Evolutionary conservation across 305 asterid species (phyloP).

Genomic region (Solanum hybrid): DNA sequence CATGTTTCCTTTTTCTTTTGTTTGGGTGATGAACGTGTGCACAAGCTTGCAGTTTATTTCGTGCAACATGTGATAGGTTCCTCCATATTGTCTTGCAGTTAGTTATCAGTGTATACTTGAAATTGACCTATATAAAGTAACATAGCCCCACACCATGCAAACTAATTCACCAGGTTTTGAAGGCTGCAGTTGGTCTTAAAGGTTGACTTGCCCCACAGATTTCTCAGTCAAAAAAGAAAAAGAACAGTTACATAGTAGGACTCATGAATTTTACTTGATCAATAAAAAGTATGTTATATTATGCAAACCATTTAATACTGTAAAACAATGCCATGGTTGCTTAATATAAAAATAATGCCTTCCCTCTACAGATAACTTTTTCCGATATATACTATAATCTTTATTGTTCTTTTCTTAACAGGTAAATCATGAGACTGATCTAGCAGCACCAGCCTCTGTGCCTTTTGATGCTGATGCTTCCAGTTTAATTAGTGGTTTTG

Average conservation of each 20-base stretch:
- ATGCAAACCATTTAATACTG: not conserved
- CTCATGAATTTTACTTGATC: not conserved
- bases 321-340: not conserved
- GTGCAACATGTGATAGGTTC: not conserved
- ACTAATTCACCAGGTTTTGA: not conserved
- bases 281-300: not conserved
- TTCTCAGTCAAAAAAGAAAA: not conserved
- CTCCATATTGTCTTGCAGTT: not conserved
- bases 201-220: not conserved
- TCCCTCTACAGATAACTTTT: not conserved
- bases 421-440: conserved; percentile 37
- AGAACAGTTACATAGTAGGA: not conserved
- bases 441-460: conserved; percentile 28
- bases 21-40: not conserved
- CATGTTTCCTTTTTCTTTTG: not conserved
- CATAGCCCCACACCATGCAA: not conserved
- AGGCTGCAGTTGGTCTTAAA: not conserved
- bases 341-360: not conserved
- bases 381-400: not conserved
- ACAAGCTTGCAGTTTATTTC: not conserved
- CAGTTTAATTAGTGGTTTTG: conserved; percentile 29
- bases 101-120: not conserved
- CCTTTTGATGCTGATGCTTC: conserved; percentile 45
- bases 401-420: conserved; percentile 15
- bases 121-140: not conserved